Conservation (phyloP, 2,329 filamentous ascomycete genomes). For the Ophiostoma piceae region DNA sequence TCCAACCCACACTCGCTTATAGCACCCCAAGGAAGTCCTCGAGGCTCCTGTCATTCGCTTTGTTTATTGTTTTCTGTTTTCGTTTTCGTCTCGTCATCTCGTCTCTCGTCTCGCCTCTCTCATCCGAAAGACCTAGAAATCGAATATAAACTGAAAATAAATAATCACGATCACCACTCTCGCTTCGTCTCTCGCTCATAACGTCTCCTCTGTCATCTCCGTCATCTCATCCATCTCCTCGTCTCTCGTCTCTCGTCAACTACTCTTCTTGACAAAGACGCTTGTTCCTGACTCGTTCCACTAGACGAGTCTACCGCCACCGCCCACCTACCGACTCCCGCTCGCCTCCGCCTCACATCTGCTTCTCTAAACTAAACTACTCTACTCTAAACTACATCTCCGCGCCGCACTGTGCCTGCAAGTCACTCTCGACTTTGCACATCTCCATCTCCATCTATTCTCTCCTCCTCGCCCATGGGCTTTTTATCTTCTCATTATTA, state of each 20-base stretch:
- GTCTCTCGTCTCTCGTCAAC: not conserved
- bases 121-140: not conserved
- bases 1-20: conserved; percentile 48
- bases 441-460: not conserved
- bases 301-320: not conserved
- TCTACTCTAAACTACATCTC: not conserved
- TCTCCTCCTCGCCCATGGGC: not conserved
- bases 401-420: not conserved
- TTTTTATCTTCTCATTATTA: not conserved
- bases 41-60: conserved; percentile 73
- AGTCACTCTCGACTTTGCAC: not conserved
- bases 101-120: not conserved
- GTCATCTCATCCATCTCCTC: not conserved
- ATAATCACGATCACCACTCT: not conserved
- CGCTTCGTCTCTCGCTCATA: conserved; percentile 10
- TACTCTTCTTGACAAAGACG: not conserved
- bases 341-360: not conserved
- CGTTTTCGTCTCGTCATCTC: not conserved
- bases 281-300: not conserved
- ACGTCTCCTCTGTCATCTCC: not conserved
- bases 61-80: conserved; percentile 42
- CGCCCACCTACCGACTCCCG: not conserved
- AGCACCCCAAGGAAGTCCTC: conserved; percentile 59
- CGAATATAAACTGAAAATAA: not conserved
- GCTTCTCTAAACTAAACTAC: not conserved